Evolutionary conservation across 2,329 filamentous ascomycete genomes (phyloP).

Genomic region (Sporothrix globosa): DNA sequence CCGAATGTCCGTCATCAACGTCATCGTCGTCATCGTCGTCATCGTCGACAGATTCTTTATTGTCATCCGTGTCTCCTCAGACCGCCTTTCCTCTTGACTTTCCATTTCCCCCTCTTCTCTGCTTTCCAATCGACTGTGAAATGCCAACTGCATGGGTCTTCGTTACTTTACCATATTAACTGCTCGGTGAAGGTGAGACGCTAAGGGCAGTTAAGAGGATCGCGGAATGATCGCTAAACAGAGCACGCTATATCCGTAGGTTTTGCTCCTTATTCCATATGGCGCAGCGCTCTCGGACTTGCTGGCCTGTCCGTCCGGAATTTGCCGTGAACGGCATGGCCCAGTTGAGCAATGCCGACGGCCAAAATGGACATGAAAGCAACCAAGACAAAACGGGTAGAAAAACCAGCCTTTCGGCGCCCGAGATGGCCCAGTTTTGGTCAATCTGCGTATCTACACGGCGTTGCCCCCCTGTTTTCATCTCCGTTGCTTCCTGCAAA

Average conservation of each 20-base stretch:
- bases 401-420: background rate
- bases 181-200: constrained; percentile 22
- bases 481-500: constrained; percentile 19
- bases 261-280: no score
- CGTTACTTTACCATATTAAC: background rate
- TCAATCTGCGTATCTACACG: background rate
- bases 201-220: background rate
- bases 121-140: background rate
- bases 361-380: background rate
- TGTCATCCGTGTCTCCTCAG: constrained; percentile 4
- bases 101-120: no score
- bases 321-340: no score
- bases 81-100: background rate
- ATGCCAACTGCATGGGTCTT: no score
- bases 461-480: background rate
- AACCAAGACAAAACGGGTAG: no score
- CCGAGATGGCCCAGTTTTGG: constrained; percentile 1
- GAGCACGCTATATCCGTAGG: no score
- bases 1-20: no score
- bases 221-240: no score
- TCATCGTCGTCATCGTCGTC: background rate
- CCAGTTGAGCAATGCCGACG: background rate
- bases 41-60: background rate
- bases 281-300: no score
- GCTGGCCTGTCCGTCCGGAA: no score